phyloP scores from a whole-genome alignment of 2,329 filamentous ascomycete species.

The Ophiocordyceps polyrhachis-furcata region DNA sequence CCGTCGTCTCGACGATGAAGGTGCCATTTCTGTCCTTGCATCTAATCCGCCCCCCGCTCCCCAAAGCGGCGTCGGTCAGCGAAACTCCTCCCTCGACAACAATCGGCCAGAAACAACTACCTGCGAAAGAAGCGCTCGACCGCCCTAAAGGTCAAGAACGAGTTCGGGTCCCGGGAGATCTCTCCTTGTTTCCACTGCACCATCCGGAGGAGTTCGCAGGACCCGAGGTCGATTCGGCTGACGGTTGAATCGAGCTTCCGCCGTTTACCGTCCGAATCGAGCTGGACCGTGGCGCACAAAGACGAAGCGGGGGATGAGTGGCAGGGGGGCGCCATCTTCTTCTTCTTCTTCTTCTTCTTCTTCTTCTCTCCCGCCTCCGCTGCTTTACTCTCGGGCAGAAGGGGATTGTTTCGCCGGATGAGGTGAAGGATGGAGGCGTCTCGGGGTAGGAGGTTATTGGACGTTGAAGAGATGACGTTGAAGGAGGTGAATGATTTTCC shows the following conservation, averaged over 20 bases:
- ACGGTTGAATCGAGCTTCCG: slow-evolving; percentile 26
- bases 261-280: slow-evolving; percentile 27
- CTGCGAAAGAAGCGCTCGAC: slow-evolving; percentile 40
- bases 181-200: slow-evolving; percentile 37
- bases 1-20: slow-evolving; percentile 45
- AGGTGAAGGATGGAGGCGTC: slow-evolving; percentile 15
- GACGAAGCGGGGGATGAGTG: slow-evolving; percentile 32
- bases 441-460: slow-evolving; percentile 29
- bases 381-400: background rate
- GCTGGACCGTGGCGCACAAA: slow-evolving; percentile 30
- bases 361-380: background rate
- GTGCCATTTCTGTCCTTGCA: slow-evolving; percentile 36
- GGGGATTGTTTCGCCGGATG: background rate
- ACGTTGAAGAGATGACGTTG: slow-evolving; percentile 34
- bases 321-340: slow-evolving; percentile 38
- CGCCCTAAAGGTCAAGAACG: slow-evolving; percentile 30
- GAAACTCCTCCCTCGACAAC: background rate
- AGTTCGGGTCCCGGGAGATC: background rate
- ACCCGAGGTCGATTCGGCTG: slow-evolving; percentile 27
- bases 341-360: too few relatives aligned
- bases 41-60: slow-evolving; percentile 15
- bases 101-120: slow-evolving; percentile 16
- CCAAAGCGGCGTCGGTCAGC: slow-evolving; percentile 1
- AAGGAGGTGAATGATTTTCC: slow-evolving; percentile 29
- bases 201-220: slow-evolving; percentile 38